Percentiles rank a stretch among this genome's conserved stretches.
Evolutionary conservation across 2,329 filamentous ascomycete genomes (phyloP).

Genomic region (Colletotrichum shisoi): DNA sequence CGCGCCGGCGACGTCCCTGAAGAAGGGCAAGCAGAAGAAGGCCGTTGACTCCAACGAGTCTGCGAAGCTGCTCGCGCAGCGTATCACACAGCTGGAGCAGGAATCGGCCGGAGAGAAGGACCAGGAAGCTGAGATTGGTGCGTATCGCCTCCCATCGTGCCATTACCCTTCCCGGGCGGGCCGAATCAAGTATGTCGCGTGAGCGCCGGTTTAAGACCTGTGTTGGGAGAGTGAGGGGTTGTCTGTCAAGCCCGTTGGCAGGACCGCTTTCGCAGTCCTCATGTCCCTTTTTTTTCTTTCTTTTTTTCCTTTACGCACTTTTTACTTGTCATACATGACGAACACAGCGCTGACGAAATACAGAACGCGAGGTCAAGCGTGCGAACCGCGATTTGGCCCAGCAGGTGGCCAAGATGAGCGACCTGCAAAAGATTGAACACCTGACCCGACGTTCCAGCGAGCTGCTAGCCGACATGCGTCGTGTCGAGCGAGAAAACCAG

Average conservation of each 20-base stretch:
- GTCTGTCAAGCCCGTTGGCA: not conserved
- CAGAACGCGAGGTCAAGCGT: conserved; percentile 93
- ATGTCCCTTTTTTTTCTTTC: no score
- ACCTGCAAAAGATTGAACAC: conserved; percentile 88
- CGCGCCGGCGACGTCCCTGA: conserved; percentile 59
- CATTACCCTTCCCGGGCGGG: conserved; percentile 25
- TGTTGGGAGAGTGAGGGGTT: conserved; percentile 6
- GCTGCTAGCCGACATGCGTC: conserved; percentile 92
- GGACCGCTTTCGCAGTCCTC: not conserved
- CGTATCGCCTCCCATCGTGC: conserved; percentile 38
- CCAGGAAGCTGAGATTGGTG: conserved; percentile 94
- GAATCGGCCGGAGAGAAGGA: conserved; percentile 94
- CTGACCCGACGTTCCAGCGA: conserved; percentile 92
- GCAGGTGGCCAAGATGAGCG: conserved; percentile 89
- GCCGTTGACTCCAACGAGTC: conserved; percentile 84
- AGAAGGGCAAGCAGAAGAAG: conserved; percentile 88
- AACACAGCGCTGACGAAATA: conserved; percentile 45
- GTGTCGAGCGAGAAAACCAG: conserved; percentile 88
- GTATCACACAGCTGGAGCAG: conserved; percentile 93
- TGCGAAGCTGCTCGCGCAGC: conserved; percentile 87
- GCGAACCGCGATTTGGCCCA: conserved; percentile 90
- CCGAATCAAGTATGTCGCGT: conserved; percentile 36
- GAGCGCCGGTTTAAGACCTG: conserved; percentile 22
- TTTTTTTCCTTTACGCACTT: not conserved
- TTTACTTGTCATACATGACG: conserved; percentile 17